Evolutionary conservation across 1,284 basidiomycete species (phyloP).

Genomic region (Ceratobasidium sp.): DNA sequence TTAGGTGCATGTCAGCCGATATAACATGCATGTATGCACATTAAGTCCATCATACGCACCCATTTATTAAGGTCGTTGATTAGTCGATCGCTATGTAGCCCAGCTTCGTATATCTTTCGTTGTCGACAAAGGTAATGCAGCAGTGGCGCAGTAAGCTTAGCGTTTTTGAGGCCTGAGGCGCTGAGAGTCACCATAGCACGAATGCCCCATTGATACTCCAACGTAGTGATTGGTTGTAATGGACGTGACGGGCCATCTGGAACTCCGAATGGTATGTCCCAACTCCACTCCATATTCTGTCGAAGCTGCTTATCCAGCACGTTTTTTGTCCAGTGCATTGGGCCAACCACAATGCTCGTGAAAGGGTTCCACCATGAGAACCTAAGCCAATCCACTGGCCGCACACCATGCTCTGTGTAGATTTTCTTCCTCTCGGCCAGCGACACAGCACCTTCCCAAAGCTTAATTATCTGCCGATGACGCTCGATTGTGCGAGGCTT

Average conservation of each 20-base stretch:
- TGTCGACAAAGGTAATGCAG: not conserved
- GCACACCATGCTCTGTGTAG: not conserved
- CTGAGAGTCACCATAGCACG: not conserved
- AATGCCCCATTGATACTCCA: not conserved
- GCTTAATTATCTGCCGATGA: not conserved
- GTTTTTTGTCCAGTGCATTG: conserved; percentile 8
- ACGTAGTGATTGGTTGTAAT: not conserved
- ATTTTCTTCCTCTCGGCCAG: not conserved
- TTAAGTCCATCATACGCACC: too few species aligned
- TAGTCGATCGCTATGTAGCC: not conserved
- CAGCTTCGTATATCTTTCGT: not conserved
- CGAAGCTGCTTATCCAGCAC: not conserved
- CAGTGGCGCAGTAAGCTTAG: not conserved
- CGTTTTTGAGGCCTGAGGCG: not conserved
- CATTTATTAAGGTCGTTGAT: not conserved
- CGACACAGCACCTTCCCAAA: not conserved
- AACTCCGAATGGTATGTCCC: not conserved
- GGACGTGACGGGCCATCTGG: not conserved
- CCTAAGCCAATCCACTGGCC: not conserved
- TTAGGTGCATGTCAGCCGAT: too few species aligned
- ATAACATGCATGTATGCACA: too few species aligned
- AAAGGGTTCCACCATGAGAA: not conserved
- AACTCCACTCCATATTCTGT: conserved; percentile 7
- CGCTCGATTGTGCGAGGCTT: not conserved
- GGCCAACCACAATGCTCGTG: not conserved